A percentile compares a stretch with the other conserved stretches of the same genome.
These are phyloP conservation scores for Phytopythium sindhum DNA, from an alignment of 352 stramenopile species.

Conservation along the genomic window DNA sequence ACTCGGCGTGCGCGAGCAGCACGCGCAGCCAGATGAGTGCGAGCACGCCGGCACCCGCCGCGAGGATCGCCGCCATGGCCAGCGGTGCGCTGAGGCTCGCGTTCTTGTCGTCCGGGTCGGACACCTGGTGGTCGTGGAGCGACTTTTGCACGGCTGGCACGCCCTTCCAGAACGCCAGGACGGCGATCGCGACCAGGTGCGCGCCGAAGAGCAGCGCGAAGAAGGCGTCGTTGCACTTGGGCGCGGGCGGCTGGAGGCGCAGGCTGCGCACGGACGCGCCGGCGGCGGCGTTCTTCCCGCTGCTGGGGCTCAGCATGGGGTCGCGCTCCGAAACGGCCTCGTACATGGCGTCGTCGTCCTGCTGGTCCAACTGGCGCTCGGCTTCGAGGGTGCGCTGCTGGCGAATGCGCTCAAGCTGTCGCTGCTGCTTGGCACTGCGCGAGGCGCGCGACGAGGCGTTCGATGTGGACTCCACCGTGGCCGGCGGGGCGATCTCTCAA, in stretches of 20 bases:
- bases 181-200: slow-evolving; percentile 51
- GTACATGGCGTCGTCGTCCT: slow-evolving; percentile 55
- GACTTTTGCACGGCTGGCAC: slow-evolving; percentile 48
- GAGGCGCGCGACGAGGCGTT: background rate
- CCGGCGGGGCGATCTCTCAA: background rate
- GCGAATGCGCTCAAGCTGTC: background rate
- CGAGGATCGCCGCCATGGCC: slow-evolving; percentile 45
- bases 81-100: slow-evolving; percentile 41
- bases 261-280: slow-evolving; percentile 47
- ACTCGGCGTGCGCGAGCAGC: slow-evolving; percentile 66
- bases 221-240: slow-evolving; percentile 69
- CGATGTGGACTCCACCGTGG: background rate
- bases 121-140: slow-evolving; percentile 11
- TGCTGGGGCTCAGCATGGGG: slow-evolving; percentile 65
- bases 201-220: slow-evolving; percentile 71
- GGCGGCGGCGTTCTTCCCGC: slow-evolving; percentile 24
- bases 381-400: background rate
- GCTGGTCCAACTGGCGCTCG: background rate
- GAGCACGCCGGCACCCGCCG: slow-evolving; percentile 46
- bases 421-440: background rate
- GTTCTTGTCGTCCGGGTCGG: slow-evolving; percentile 20
- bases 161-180: slow-evolving; percentile 72
- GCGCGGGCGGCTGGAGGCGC: slow-evolving; percentile 49
- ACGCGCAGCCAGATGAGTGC: slow-evolving; percentile 76
- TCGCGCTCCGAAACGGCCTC: slow-evolving; percentile 63